Percentiles rank a stretch among this genome's conserved stretches.
These are phyloP conservation scores for Fusarium albosuccineum DNA, from an alignment of 2,329 filamentous ascomycete genomes.

Conservation along the genomic window DNA sequence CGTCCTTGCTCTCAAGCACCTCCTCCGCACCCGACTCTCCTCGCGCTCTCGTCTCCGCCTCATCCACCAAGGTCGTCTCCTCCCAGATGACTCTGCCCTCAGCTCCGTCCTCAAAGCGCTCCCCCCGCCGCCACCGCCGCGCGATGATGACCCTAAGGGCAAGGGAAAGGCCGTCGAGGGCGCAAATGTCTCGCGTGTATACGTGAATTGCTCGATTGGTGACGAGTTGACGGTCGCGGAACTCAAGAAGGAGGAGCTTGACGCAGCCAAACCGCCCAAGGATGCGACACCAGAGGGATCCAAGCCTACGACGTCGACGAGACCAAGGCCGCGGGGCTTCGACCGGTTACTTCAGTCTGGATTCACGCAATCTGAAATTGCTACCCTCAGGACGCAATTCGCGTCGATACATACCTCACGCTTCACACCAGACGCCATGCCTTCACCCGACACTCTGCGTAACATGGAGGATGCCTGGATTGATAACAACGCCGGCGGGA, in stretches of 20 bases:
- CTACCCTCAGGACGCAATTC: slow-evolving; percentile 89
- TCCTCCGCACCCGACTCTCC: slow-evolving; percentile 80
- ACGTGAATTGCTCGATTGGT: slow-evolving; percentile 94
- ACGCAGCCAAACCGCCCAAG: slow-evolving; percentile 53
- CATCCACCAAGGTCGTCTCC: slow-evolving; percentile 89
- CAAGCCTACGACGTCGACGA: slow-evolving; percentile 44
- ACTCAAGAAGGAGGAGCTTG: slow-evolving; percentile 74
- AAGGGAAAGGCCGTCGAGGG: slow-evolving; percentile 74
- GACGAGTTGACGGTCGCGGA: slow-evolving; percentile 77
- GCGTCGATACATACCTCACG: slow-evolving; percentile 84
- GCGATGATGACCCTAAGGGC: slow-evolving; percentile 46
- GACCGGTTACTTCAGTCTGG: slow-evolving; percentile 85
- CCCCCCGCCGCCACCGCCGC: slow-evolving; percentile 67
- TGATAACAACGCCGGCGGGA: slow-evolving; percentile 70
- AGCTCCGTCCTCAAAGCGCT: slow-evolving; percentile 75
- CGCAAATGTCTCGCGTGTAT: slow-evolving; percentile 71
- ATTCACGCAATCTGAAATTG: slow-evolving; percentile 86
- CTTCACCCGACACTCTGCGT: slow-evolving; percentile 79
- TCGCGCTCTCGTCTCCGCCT: slow-evolving; percentile 82
- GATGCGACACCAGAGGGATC: slow-evolving; percentile 64
- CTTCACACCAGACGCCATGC: slow-evolving; percentile 91
- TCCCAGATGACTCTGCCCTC: slow-evolving; percentile 79
- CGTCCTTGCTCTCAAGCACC: slow-evolving; percentile 82
- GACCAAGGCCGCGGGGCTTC: slow-evolving; percentile 75
- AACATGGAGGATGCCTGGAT: slow-evolving; percentile 92